Base-by-base conservation (phyloP, 2,329 filamentous ascomycete genomes). In the Exophiala sp. region DNA sequence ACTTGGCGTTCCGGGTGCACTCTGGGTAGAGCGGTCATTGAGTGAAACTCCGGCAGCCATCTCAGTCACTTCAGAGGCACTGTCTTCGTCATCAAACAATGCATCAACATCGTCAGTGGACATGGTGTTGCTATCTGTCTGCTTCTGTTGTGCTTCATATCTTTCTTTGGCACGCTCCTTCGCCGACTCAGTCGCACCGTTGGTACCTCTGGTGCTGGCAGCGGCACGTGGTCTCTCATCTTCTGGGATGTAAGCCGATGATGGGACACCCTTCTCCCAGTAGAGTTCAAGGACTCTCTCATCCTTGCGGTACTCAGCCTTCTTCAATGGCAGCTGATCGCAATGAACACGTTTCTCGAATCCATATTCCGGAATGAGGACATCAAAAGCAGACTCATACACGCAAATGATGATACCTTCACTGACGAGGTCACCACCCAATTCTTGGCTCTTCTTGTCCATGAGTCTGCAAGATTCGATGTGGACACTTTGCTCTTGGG, bases 311-410 rank as follows among this genome's bases (percentile, higher is more conserved):
- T 94, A 99, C 70, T 99, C 94, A n/a, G 94, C 94, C 80, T 99
- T 99, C 82, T 97, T 84, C 63, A 99, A 78, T 29, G 94, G 94
- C 69, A 99, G 80, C 77, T 99, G 94, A 68, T 99, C 94, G 69
- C 94, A 99, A 75, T 99, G 94, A 48, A 99, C 94, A 61, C 94
- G 89, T 84, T 99, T 99, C 79, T 99, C 94, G 64, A 99, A 97
- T 62, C 94, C 94, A 78, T 91, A 99, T 69, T 99, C 91, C 5
- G 94, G 94, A 69, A 99, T 97, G 60, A 99, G 81, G 40, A 99
- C 90, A 71, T 99, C 94, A 69, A 99, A 99, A 16, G 94, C 94
- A 24, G 94, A 97, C 74, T 99, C 94, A 72, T 99, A 99, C 32
- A 99, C 94, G 68, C 90, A 96, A 52, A 99, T 81, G 45, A 99